A percentile compares a stretch with the other conserved stretches of the same genome.
Evolutionary conservation across 1,284 basidiomycete genomes (phyloP).

Genomic region (Cryptococcus sp.): DNA sequence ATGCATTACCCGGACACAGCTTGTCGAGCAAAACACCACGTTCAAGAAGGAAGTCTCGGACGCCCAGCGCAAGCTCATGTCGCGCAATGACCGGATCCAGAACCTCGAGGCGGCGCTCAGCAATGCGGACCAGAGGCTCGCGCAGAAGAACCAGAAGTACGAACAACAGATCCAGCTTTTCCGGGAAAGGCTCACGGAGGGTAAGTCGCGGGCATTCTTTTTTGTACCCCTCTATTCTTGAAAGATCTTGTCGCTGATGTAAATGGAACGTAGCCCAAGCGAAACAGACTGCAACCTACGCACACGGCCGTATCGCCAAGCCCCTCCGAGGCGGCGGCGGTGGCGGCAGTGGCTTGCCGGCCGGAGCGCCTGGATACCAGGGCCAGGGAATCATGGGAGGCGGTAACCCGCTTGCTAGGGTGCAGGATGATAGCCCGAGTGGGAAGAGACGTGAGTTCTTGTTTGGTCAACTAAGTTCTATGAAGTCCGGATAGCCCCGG

Average conservation of each 20-base stretch:
- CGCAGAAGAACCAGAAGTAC: slow-evolving; percentile 91
- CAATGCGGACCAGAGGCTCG: slow-evolving; percentile 87
- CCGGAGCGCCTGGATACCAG: slow-evolving; percentile 17
- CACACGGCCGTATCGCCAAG: slow-evolving; percentile 75
- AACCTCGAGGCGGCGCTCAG: slow-evolving; percentile 88
- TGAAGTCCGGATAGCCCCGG: not conserved
- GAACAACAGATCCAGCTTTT: slow-evolving; percentile 87
- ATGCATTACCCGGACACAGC: slow-evolving; percentile 53
- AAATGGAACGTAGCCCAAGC: slow-evolving; percentile 24
- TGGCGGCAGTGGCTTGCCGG: slow-evolving; percentile 27
- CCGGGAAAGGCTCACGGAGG: slow-evolving; percentile 83
- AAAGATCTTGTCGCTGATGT: no score
- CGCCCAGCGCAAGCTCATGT: slow-evolving; percentile 91
- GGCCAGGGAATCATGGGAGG: slow-evolving; percentile 18
- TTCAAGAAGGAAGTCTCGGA: slow-evolving; percentile 98
- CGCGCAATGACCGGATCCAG: slow-evolving; percentile 95
- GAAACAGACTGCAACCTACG: slow-evolving; percentile 61
- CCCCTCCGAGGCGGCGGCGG: slow-evolving; percentile 89
- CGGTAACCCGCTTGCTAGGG: slow-evolving; percentile 22
- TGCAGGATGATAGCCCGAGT: slow-evolving; percentile 31
- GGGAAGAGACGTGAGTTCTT: slow-evolving; percentile 34
- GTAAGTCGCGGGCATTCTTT: slow-evolving; percentile 54
- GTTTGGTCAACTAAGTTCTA: not conserved
- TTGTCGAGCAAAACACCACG: slow-evolving; percentile 96
- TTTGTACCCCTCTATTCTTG: slow-evolving; percentile 37